phyloP scores from a whole-genome alignment of 2,329 filamentous ascomycete genomes.

The Ascochyta koolunga region DNA sequence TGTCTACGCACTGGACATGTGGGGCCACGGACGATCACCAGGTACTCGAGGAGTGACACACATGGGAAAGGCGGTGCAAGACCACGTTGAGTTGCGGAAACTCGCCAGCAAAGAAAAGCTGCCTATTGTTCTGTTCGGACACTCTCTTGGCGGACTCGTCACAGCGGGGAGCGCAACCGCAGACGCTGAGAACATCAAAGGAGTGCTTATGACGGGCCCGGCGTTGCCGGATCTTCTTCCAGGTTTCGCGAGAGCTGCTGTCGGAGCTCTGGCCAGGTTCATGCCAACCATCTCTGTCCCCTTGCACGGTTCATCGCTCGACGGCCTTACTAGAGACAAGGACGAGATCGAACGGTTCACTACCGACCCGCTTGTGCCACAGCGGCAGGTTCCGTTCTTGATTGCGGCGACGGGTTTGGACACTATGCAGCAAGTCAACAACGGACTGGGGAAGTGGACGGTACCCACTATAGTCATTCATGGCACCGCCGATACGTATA shows the following conservation, averaged over 20 bases:
- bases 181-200: not conserved
- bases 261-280: not conserved
- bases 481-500: constrained; percentile 13
- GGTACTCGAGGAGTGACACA: constrained; percentile 3
- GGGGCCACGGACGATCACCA: constrained; percentile 7
- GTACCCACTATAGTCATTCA: constrained; percentile 11
- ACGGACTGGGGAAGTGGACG: not conserved
- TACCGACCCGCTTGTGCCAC: not conserved
- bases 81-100: not conserved
- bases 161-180: not conserved
- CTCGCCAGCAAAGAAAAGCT: not conserved
- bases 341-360: constrained; percentile 4
- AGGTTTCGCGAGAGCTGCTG: not conserved
- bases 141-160: not conserved
- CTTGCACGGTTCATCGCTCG: not conserved
- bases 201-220: not conserved
- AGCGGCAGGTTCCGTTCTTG: constrained; percentile 6
- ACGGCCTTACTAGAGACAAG: constrained; percentile 1
- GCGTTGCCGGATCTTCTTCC: not conserved
- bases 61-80: not conserved
- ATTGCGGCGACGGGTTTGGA: constrained; percentile 11
- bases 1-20: constrained; percentile 6
- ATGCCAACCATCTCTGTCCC: constrained; percentile 3
- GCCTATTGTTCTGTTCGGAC: not conserved
- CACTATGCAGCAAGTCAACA: not conserved